A percentile compares a stretch with the other conserved stretches of the same genome.
phyloP scores from a whole-genome alignment of 2,329 filamentous ascomycete species.

The Pseudocercospora vitis region DNA sequence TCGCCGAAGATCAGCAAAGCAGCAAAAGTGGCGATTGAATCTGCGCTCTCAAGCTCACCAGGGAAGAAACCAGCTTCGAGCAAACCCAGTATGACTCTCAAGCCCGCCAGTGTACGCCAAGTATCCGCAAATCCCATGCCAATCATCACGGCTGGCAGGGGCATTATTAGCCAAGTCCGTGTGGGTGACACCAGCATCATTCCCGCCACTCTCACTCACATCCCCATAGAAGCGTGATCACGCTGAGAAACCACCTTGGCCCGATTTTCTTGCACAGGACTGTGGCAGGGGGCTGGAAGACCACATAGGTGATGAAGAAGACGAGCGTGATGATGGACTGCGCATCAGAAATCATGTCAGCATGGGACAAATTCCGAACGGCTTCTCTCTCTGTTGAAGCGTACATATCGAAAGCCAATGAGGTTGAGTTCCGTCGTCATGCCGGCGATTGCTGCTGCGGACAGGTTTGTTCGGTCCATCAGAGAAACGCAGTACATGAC shows the following conservation, averaged over 20 bases:
- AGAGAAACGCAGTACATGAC: constrained; percentile 29
- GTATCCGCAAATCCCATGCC: constrained; percentile 61
- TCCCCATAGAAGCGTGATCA: constrained; percentile 55
- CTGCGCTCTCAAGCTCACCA: constrained; percentile 4
- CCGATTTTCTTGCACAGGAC: constrained; percentile 66
- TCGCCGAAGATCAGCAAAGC: background rate
- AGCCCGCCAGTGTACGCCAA: constrained; percentile 53
- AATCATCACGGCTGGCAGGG: constrained; percentile 55
- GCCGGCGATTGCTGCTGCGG: constrained; percentile 70
- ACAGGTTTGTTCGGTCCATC: constrained; percentile 70
- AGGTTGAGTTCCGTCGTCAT: constrained; percentile 42
- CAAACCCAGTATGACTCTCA: constrained; percentile 60
- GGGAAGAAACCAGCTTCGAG: constrained; percentile 59
- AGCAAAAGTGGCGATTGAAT: background rate
- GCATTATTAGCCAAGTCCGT: background rate
- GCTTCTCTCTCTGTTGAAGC: background rate
- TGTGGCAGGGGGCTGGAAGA: constrained; percentile 70
- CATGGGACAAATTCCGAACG: constrained; percentile 4
- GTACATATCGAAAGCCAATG: constrained; percentile 19
- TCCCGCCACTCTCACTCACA: constrained; percentile 14
- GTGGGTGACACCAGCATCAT: background rate
- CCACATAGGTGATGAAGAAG: constrained; percentile 70
- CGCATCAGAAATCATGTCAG: constrained; percentile 33
- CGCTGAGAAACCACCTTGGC: constrained; percentile 27
- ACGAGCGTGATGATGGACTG: constrained; percentile 66